These are phyloP conservation scores for Lachnellula subtilissima DNA, from an alignment of 2,329 filamentous ascomycete species.

Conservation along the genomic window DNA sequence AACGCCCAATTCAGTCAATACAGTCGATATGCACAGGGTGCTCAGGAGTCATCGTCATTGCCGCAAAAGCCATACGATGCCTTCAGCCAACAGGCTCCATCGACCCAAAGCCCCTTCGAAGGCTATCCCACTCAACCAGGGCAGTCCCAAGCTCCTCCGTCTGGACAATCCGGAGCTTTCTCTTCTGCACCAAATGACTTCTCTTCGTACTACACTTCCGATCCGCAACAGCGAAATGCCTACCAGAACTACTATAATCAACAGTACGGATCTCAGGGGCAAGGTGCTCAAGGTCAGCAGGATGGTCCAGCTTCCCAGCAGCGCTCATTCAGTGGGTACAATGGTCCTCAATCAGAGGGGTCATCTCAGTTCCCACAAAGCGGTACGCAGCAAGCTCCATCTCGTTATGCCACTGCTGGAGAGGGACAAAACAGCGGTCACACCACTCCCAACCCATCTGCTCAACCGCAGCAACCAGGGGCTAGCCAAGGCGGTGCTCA, in stretches of 20 bases:
- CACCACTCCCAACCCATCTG: slow-evolving; percentile 79
- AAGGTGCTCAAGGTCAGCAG: slow-evolving; percentile 60
- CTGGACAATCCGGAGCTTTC: slow-evolving; percentile 54
- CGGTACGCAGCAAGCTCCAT: slow-evolving; percentile 57
- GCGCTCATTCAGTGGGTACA: slow-evolving; percentile 73
- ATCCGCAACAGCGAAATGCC: slow-evolving; percentile 65
- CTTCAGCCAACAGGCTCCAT: slow-evolving; percentile 70
- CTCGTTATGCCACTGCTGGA: slow-evolving; percentile 53
- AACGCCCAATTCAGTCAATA: slow-evolving; percentile 54
- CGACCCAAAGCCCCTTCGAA: slow-evolving; percentile 57
- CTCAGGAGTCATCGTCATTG: slow-evolving; percentile 55
- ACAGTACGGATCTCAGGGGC: slow-evolving; percentile 44
- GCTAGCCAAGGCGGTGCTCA: slow-evolving; percentile 39
- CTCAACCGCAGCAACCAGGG: slow-evolving; percentile 46
- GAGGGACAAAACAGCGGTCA: slow-evolving; percentile 83
- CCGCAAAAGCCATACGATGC: slow-evolving; percentile 82
- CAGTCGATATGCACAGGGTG: slow-evolving; percentile 62
- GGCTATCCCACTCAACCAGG: slow-evolving; percentile 54
- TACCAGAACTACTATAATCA: slow-evolving; percentile 70
- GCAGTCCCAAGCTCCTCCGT: slow-evolving; percentile 47
- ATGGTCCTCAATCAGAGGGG: slow-evolving; percentile 58
- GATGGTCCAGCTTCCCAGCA: slow-evolving; percentile 69
- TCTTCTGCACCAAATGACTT: slow-evolving; percentile 76
- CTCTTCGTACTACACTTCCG: slow-evolving; percentile 78
- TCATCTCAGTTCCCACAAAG: slow-evolving; percentile 69